Evolutionary conservation across 306 rosid genomes (phyloP).

Genomic region (Fragaria ananassa): DNA sequence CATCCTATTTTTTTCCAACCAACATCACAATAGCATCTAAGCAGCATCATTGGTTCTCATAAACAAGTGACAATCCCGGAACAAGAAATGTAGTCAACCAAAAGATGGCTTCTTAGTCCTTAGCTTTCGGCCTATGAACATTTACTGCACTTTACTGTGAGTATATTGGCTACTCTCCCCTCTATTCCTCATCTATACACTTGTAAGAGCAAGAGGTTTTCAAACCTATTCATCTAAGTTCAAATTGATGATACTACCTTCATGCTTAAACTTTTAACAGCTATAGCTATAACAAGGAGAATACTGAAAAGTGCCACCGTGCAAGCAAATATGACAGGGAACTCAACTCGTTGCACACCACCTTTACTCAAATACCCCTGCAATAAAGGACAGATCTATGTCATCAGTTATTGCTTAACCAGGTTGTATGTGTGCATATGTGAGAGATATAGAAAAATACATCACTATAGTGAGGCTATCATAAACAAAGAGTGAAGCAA

Average conservation of each 20-base stretch:
- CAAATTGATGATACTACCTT: neutral
- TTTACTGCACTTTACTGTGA: neutral
- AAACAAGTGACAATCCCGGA: neutral
- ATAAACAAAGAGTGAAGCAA: neutral
- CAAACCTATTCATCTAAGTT: conserved; percentile 4
- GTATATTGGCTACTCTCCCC: conserved; percentile 1
- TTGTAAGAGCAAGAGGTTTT: conserved; percentile 11
- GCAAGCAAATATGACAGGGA: conserved; percentile 73
- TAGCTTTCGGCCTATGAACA: neutral
- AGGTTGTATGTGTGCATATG: neutral
- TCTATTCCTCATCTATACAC: conserved; percentile 14
- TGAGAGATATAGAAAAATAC: neutral
- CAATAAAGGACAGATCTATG: neutral
- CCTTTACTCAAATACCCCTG: conserved; percentile 56
- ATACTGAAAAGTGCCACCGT: conserved; percentile 71
- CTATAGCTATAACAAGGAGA: conserved; percentile 54
- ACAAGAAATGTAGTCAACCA: conserved; percentile 4
- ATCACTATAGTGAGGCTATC: too few species aligned
- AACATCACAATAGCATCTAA: neutral
- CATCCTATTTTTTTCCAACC: neutral
- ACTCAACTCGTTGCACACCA: conserved; percentile 55
- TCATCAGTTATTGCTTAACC: neutral
- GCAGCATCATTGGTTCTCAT: conserved; percentile 1
- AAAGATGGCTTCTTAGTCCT: neutral
- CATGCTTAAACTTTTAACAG: conserved; percentile 32